Conservation (phyloP, 1,284 basidiomycete species). For the Rhodotorula sp. region DNA sequence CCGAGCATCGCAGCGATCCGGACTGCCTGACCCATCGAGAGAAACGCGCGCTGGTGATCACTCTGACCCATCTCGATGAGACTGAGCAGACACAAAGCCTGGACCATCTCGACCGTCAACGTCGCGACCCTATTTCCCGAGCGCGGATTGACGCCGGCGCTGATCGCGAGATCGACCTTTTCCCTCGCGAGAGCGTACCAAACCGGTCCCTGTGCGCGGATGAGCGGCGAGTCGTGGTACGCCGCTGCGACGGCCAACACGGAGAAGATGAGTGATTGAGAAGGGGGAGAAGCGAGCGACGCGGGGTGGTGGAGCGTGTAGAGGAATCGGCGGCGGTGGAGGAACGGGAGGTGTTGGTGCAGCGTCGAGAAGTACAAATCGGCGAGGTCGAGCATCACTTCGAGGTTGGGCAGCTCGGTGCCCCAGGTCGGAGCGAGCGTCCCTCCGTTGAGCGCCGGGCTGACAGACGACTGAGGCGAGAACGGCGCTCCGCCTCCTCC, state of each 20-base stretch:
- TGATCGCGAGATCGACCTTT: constrained; percentile 33
- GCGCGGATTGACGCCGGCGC: constrained; percentile 9
- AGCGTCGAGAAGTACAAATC: constrained; percentile 36
- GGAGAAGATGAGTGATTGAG: constrained; percentile 34
- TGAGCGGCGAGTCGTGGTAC: constrained; percentile 30
- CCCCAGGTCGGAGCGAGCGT: constrained; percentile 1
- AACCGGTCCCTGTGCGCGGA: constrained; percentile 6
- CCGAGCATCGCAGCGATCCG: constrained; percentile 39
- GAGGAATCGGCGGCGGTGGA: constrained; percentile 39
- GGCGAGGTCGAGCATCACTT: constrained; percentile 37
- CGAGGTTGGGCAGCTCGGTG: constrained; percentile 25
- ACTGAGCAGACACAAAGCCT: constrained; percentile 31
- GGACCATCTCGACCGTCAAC: constrained; percentile 39
- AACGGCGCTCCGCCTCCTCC: neutral
- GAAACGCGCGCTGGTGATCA: constrained; percentile 38
- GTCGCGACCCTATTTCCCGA: constrained; percentile 5
- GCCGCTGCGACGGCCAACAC: constrained; percentile 34
- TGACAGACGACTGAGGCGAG: neutral
- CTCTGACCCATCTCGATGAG: constrained; percentile 35
- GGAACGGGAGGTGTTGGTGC: constrained; percentile 37
- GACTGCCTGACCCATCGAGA: constrained; percentile 36
- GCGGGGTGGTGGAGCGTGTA: constrained; percentile 35
- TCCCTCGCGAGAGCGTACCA: constrained; percentile 32
- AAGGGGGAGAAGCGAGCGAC: constrained; percentile 30
- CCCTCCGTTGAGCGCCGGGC: neutral